Conservation (phyloP, 768 basidiomycete species). For the Termitomyces bulborhizus region DNA sequence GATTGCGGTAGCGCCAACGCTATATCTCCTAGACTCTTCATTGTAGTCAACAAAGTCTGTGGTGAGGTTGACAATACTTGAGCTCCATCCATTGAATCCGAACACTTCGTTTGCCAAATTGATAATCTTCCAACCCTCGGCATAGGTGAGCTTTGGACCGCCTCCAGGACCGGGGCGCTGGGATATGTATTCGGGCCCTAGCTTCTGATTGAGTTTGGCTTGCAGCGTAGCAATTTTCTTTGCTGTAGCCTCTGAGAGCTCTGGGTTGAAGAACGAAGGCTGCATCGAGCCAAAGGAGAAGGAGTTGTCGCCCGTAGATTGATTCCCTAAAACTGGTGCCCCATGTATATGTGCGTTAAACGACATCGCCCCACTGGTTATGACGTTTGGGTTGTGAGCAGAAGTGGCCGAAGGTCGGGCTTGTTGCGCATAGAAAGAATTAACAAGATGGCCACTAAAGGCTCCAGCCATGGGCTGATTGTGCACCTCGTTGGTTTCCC, state of each 20-base stretch:
- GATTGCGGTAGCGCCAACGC: conserved; percentile 76
- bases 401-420: conserved; percentile 12
- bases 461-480: conserved; percentile 45
- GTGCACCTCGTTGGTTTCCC: too few species aligned
- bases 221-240: conserved; percentile 68
- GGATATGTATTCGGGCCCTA: conserved; percentile 93
- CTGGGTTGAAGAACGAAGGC: conserved; percentile 23
- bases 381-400: conserved; percentile 24
- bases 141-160: conserved; percentile 85
- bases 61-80: conserved; percentile 64
- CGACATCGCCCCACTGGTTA: conserved; percentile 51
- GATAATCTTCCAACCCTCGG: conserved; percentile 97
- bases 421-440: conserved; percentile 34
- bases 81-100: conserved; percentile 96
- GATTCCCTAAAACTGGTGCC: conserved; percentile 17
- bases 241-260: conserved; percentile 57
- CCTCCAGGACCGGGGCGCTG: conserved; percentile 84
- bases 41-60: conserved; percentile 76
- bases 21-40: conserved; percentile 60
- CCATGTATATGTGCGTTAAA: conserved; percentile 61
- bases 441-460: conserved; percentile 53
- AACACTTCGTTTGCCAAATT: conserved; percentile 98
- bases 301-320: conserved; percentile 19
- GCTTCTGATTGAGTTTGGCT: conserved; percentile 75
- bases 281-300: conserved; percentile 23